Evolutionary conservation across 495 filamentous ascomycete species (phyloP).

Genomic region (Cenococcum geophilum): DNA sequence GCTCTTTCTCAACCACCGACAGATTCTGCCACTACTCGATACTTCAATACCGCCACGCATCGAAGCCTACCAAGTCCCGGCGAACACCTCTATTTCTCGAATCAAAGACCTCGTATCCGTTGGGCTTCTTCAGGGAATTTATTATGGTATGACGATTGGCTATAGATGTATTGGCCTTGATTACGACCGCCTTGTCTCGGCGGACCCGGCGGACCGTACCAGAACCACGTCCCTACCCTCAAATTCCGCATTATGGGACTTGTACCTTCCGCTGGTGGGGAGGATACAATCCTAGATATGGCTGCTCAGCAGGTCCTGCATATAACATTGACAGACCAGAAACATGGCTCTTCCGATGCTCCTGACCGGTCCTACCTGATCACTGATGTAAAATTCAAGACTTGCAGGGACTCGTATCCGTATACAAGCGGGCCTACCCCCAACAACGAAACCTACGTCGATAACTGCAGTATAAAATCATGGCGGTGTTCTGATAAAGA

Average conservation of each 20-base stretch:
- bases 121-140: conserved; percentile 5
- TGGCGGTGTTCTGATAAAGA: conserved; percentile 21
- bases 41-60: conserved; percentile 8
- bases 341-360: conserved; percentile 11
- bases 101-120: neutral
- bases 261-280: conserved; percentile 3
- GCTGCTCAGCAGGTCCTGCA: conserved; percentile 8
- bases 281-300: conserved; percentile 14
- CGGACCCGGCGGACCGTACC: conserved; percentile 6
- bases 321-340: conserved; percentile 13
- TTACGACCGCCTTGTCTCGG: conserved; percentile 20
- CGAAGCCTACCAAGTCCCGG: conserved; percentile 23
- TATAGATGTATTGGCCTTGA: conserved; percentile 15
- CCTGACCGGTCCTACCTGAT: conserved; percentile 8
- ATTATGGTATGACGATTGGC: conserved; percentile 8
- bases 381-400: conserved; percentile 1
- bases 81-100: conserved; percentile 1
- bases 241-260: conserved; percentile 18
- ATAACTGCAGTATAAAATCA: conserved; percentile 7
- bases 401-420: neutral
- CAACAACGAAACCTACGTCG: neutral
- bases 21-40: conserved; percentile 10
- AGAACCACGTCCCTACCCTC: conserved; percentile 5
- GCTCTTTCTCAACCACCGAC: conserved; percentile 17
- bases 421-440: neutral